Percentiles rank a stretch among this genome's conserved stretches.
Conservation (phyloP, 106 monocot genomes). For the Dioscorea alata region DNA sequence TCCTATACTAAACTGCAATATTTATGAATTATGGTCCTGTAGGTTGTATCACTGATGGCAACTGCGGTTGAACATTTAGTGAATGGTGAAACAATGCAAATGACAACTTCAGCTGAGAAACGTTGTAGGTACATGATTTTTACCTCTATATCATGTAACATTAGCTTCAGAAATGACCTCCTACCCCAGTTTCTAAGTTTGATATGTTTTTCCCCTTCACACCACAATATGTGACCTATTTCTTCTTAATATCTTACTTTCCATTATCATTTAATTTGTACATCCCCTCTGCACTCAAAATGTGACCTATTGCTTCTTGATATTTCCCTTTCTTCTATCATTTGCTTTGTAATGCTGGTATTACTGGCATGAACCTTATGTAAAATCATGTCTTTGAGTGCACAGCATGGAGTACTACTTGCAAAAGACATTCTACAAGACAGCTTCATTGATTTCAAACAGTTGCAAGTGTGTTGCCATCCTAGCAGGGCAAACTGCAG, state of each 20-base stretch:
- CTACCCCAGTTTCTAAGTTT: too few relatives aligned
- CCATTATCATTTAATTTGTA: too few relatives aligned
- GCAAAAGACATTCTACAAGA: constrained; percentile 86
- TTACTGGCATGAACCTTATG: too few relatives aligned
- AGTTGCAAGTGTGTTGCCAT: constrained; percentile 81
- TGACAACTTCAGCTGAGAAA: constrained; percentile 56
- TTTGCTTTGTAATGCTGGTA: too few relatives aligned
- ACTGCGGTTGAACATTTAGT: constrained; percentile 89
- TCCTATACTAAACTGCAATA: too few relatives aligned
- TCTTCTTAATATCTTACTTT: too few relatives aligned
- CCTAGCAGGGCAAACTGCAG: constrained; percentile 80
- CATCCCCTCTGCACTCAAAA: too few relatives aligned
- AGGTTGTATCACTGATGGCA: constrained; percentile 86
- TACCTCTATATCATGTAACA: background rate
- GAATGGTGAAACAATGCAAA: constrained; percentile 99
- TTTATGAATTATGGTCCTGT: background rate
- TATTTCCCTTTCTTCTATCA: too few relatives aligned
- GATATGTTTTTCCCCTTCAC: too few relatives aligned
- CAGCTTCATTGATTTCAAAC: constrained; percentile 83
- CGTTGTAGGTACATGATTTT: constrained; percentile 55
- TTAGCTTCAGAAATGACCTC: too few relatives aligned
- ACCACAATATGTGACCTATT: too few relatives aligned
- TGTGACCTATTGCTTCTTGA: too few relatives aligned
- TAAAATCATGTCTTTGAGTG: constrained; percentile 10
- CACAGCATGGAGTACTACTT: constrained; percentile 90